Evolutionary conservation across 176 grass and related monocot species (phyloP), one percentile per base, ranked within the genome.

Genomic region (Oryza meridionalis): DNA sequence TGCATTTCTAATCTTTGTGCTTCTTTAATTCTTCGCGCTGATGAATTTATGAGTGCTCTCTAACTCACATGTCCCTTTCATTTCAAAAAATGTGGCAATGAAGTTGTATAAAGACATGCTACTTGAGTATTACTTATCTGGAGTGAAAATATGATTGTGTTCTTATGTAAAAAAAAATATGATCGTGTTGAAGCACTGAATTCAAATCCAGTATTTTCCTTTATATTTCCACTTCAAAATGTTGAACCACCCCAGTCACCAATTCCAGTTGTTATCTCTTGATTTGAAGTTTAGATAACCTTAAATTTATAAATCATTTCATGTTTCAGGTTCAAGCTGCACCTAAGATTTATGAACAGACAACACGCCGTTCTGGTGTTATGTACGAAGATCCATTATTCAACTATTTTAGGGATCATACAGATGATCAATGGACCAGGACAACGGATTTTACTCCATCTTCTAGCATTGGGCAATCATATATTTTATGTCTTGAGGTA

Each of bases 361-460:
- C 26, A 8, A 17, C 44, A 37, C 44, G 16, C 43, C 67, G 72
- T 70, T 76, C 81, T 55, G 69, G 24, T 72, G 16, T 32, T 59
- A 47, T 94, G 67, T 79, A 69, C 53, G 92, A 91, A 31, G 84
- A 92, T 85, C 86, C 92, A 70, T 21, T 22, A 3, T 86, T 85
- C 65, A 97, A 94, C 70, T 97, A 81, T 50, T 97, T 86, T 53
- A 94, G 66, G 70, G 83, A 91, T 80, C 33, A 25, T 42, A 80
- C 59, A 72, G 94, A 94, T 92, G 95, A 98, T 37, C 84, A 93
- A 59, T 94, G 95, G 92, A 75, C 77, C 25, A 90, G 95, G 81
- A 88, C 92, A 37, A 85, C 74, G 62, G 95, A 98, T 78, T 98
- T 98, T 85, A 91, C 88, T 43, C 82, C 92, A 81, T 88, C 86